These are phyloP conservation scores for Mycosphaerelloides madeirae DNA, from an alignment of 2,329 filamentous ascomycete species.

Conservation along the genomic window DNA sequence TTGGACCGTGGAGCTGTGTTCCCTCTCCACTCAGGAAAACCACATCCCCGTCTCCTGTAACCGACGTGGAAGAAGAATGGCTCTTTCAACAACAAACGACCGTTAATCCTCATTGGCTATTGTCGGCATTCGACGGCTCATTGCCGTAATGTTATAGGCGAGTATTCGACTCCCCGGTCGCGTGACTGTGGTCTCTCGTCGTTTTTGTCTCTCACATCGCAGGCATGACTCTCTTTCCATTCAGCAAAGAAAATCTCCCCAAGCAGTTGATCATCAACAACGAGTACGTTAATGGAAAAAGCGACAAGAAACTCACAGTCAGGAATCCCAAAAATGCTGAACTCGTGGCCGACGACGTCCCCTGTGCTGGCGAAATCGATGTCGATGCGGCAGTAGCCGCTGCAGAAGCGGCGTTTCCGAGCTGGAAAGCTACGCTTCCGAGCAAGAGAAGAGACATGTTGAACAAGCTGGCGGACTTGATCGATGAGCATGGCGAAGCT, in stretches of 20 bases:
- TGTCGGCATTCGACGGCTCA: no score
- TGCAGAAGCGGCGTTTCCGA: conserved; percentile 60
- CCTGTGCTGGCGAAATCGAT: conserved; percentile 49
- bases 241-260: conserved; percentile 31
- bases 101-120: no score
- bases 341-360: conserved; percentile 46
- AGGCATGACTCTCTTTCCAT: conserved; percentile 11
- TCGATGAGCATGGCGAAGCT: conserved; percentile 45
- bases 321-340: conserved; percentile 48
- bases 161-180: no score
- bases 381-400: conserved; percentile 52
- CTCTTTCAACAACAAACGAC: no score
- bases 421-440: conserved; percentile 61
- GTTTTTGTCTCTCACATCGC: neutral
- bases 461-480: conserved; percentile 56
- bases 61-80: no score
- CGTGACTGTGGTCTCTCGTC: no score
- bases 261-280: conserved; percentile 37
- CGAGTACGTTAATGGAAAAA: conserved; percentile 25
- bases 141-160: no score
- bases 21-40: no score
- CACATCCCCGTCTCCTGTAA: no score
- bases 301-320: conserved; percentile 43
- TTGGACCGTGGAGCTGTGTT: no score
- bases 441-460: conserved; percentile 62